Base-by-base conservation (phyloP, 2,329 filamentous ascomycete genomes). In the Fusarium penzigii region DNA sequence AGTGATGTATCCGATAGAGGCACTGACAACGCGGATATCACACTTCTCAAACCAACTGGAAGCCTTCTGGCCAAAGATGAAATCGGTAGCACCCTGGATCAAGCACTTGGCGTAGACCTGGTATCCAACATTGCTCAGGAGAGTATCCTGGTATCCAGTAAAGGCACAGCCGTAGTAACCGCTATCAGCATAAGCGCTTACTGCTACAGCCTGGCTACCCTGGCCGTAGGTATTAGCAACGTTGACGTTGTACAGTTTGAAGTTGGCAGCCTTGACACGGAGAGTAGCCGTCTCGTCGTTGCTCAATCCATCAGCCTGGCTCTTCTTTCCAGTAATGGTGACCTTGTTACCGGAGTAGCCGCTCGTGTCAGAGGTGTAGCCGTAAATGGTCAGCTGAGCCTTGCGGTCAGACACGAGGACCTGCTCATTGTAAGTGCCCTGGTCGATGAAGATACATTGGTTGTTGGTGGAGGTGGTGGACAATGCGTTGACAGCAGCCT, bases 381-480 rank as follows among this genome's bases (percentile, higher is more conserved):
- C 85, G 20, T 67, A 66, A 61, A 84, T 82, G 53, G 85, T 76
- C 25, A 79, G 78, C 38, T 85, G 70, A 2, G 78, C 80, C 4
- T 70, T 72, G 48, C 80, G 75, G 1, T 68, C 64, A 6, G 75
- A 66, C 17, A 86, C 75, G 52, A 78, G 79, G 34, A 86, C 82
- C 38, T 64, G 61, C 17, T 63, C 61, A 9, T 48, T 56, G 72
- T 85, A 86, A 16, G 79, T 84, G 2, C 83, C 43, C 70, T 87
- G 86, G 36, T 80, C 84, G 67, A 88, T 81, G 71, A 87, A 88
- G 69, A 88, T 84, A 63, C 78, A 81, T 52, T 85, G 81, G 1
- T 73, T 73, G 2, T 69, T 58, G 2, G 77, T 75, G 7, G 76
- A 74, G 1, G 74, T 72, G 1, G 76, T 79, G n/a, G 78, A 80